A percentile compares a stretch with the other conserved stretches of the same genome.
Conservation (phyloP, 2,329 filamentous ascomycete species). For the Passalora sequoiae region DNA sequence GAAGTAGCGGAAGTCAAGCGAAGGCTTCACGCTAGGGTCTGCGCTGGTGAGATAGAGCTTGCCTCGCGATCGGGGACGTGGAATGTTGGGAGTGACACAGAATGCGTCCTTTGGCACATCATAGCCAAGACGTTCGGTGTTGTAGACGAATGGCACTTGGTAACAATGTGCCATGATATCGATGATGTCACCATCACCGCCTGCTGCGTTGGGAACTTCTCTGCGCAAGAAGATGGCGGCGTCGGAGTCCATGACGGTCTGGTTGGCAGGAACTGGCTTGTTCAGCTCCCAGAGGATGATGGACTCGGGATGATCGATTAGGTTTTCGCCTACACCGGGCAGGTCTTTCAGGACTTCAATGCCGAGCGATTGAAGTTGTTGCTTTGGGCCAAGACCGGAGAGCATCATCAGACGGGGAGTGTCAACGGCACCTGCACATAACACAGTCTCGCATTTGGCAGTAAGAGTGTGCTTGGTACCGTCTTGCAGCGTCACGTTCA, state of each 20-base stretch:
- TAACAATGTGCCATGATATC: constrained; percentile 98
- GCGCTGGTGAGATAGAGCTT: constrained; percentile 70
- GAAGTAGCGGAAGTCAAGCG: constrained; percentile 85
- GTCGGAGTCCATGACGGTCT: constrained; percentile 89
- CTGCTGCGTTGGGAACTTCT: constrained; percentile 63
- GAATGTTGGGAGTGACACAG: constrained; percentile 91
- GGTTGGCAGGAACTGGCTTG: constrained; percentile 67
- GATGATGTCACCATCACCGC: constrained; percentile 66
- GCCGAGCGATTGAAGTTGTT: constrained; percentile 43
- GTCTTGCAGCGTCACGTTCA: constrained; percentile 62
- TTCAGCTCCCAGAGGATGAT: constrained; percentile 76
- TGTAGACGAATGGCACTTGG: constrained; percentile 86
- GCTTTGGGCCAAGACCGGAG: constrained; percentile 47
- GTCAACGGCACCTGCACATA: constrained; percentile 75
- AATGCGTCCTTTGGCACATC: constrained; percentile 69
- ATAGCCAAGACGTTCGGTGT: constrained; percentile 74
- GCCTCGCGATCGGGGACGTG: constrained; percentile 71
- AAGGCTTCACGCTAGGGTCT: constrained; percentile 72
- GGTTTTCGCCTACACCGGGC: constrained; percentile 59
- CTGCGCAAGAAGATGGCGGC: constrained; percentile 83
- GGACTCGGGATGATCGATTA: constrained; percentile 60
- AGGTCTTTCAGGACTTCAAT: constrained; percentile 56
- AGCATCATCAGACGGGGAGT: constrained; percentile 63
- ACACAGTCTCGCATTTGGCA: constrained; percentile 69
- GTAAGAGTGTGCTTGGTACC: constrained; percentile 52